These are phyloP conservation scores for Annona cherimola DNA, from an alignment of 164 flowering plant species.

Conservation along the genomic window DNA sequence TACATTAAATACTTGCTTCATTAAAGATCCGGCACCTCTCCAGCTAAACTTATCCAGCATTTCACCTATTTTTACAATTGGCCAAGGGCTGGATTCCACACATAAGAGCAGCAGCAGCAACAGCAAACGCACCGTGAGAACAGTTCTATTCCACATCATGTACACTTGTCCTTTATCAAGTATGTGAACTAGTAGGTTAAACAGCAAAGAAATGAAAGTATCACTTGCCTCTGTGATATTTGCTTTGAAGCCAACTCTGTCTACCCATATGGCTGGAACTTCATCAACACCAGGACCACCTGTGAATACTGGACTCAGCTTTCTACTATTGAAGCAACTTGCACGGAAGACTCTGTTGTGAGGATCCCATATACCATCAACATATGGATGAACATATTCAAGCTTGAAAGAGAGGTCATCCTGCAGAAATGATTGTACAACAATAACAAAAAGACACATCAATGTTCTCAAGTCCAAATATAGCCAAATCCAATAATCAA, in stretches of 20 bases:
- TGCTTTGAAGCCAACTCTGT: slow-evolving; percentile 87
- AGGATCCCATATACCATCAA: slow-evolving; percentile 76
- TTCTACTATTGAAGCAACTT: slow-evolving; percentile 91
- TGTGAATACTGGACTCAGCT: slow-evolving; percentile 96
- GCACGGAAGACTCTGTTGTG: slow-evolving; percentile 80
- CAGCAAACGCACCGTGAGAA: not conserved
- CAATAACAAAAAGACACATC: not conserved
- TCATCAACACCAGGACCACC: slow-evolving; percentile 99
- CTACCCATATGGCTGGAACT: slow-evolving; percentile 99
- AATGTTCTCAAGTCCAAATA: not conserved
- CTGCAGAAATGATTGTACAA: slow-evolving; percentile 27
- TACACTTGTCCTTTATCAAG: not conserved
- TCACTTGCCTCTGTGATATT: slow-evolving; percentile 80
- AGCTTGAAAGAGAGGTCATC: slow-evolving; percentile 98
- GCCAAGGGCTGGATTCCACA: too few species aligned
- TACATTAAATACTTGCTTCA: too few species aligned
- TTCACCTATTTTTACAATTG: too few species aligned
- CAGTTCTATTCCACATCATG: not conserved
- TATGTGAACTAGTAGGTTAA: not conserved
- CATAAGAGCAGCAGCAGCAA: too few species aligned
- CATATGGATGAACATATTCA: slow-evolving; percentile 94
- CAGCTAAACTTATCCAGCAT: not conserved
- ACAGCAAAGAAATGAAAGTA: not conserved
- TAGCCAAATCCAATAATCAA: not conserved
- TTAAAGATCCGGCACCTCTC: too few species aligned